Base-by-base conservation (phyloP, 495 filamentous ascomycete species). In the Aspergillus haitiensis region DNA sequence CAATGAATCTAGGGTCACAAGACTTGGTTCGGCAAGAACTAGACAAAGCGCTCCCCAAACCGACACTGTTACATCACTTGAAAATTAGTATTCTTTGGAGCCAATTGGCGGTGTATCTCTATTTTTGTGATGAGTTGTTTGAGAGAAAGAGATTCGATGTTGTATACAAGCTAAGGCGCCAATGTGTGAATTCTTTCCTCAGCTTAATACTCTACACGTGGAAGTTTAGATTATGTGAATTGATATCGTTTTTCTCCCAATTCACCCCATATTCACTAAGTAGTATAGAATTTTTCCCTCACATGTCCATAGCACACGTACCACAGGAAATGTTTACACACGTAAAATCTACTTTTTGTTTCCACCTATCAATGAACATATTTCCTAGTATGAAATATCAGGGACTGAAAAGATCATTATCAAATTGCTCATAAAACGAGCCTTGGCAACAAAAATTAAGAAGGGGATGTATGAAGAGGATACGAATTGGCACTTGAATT, bases 11-110 rank as follows among this genome's bases (percentile, higher is more conserved):
- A 86, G 75, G 92, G 92, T 70, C 85, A 97, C 79, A 97, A 93
- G 86, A 94, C 90, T 54, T 94, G 87, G 85, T 93, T 88, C 72
- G 79, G 82, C 69, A 85, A 87, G 77, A 76, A 81, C 59, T 91
- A 85, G 73, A 77, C 56, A 51, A 31, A 52, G 33, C 55, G 52
- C 48, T 69, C 33, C 54, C 16, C 49, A 32, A 58, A 46, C 56
- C 55, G 35, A 46, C 39, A 56, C 34, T 49, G 39, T 67, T 54
- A 32, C 47, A 63, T 56, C 31, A 62, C 15, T 8, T 37, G 37
- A 58, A 61, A 63, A 60, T 42, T 44, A 63, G 59, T 21, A 47
- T 49, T 46, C 13, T 56, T 65, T 62, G 56, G 62, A 58, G 61
- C 61, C 52, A 56, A 61, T 70, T 69, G 67, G 64, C 66, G 70